Evolutionary conservation across 768 basidiomycete species (phyloP), one percentile per base, ranked within the genome.

Genomic region (Clitopilus passeckerianus): DNA sequence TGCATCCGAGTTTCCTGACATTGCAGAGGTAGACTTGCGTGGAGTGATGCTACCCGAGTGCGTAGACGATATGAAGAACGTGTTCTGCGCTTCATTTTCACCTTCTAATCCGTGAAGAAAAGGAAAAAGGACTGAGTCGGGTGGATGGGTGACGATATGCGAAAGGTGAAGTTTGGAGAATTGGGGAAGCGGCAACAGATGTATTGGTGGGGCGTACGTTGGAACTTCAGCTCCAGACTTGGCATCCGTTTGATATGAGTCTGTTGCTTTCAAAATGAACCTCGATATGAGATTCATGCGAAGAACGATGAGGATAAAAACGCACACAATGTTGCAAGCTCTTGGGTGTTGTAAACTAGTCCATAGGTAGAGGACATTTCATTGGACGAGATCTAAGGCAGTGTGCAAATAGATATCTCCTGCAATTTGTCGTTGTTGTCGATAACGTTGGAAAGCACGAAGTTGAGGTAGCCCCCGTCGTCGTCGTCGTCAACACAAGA

Each of bases 91-190:
- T 15, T 82, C 72, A 67, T 93, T 92, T 60, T 86, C 80, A 63
- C 91, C 87, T 66, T 95, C 93, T 61, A 95, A 78, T 46, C 93
- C 91, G 66, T 95, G 93, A 15, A 93, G 75, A 74, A 94, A 96
- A 0, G 93, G 93, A 70, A 96, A 96, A 59, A 95, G 83, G 64
- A 88, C 80, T 41, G 80, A 77, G 74, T 96, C 93, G 0, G 89
- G 89, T 0, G 91, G 84, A 71, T 95, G 90, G 1, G 84, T 73
- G 59, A 82, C 77, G 62, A 85, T 75, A 63, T 91, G 83, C n/a
- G 76, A 70, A 65, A 84, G 78, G 58, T 89, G 87, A 55, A 93
- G 72, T 18, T 76, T 68, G 2, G 85, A 77, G 67, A 91, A 92
- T 59, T 82, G 72, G 20, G 65, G 14, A 0, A 77, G 63, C n/a